phyloP scores from a whole-genome alignment of 164 flowering plant genomes.

The Kalanchoe fedtschenkoi region DNA sequence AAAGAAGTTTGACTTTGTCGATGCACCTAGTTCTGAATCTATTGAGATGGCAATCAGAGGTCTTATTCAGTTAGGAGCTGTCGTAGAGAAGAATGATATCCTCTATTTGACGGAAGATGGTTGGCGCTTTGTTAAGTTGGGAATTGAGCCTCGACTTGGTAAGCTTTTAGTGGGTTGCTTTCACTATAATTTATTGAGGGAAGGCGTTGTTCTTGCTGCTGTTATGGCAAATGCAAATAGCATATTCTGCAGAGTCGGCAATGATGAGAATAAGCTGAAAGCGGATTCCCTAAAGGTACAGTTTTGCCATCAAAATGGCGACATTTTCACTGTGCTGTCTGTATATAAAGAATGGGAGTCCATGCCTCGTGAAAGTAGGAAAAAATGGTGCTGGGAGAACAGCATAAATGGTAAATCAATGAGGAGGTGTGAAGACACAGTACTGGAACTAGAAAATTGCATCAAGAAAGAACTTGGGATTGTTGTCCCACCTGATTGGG shows the following conservation, averaged over 20 bases:
- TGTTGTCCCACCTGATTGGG: constrained; percentile 63
- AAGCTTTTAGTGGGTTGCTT: constrained; percentile 60
- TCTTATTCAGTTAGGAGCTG: constrained; percentile 78
- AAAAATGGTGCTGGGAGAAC: constrained; percentile 90
- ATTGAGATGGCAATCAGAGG: constrained; percentile 77
- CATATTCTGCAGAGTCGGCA: constrained; percentile 93
- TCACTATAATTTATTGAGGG: constrained; percentile 37
- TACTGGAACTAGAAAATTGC: constrained; percentile 63
- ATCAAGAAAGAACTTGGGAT: constrained; percentile 49
- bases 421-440: constrained; percentile 76
- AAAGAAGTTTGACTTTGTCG: constrained; percentile 73
- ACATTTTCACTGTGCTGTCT: constrained; percentile 83
- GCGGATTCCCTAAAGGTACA: constrained; percentile 80
- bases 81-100: constrained; percentile 22
- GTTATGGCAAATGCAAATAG: constrained; percentile 91
- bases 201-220: constrained; percentile 89
- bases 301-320: constrained; percentile 81
- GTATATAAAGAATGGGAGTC: constrained; percentile 84
- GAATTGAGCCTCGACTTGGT: constrained; percentile 88
- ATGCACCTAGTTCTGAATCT: constrained; percentile 67
- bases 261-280: constrained; percentile 50
- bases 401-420: constrained; percentile 90
- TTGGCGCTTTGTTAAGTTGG: constrained; percentile 52
- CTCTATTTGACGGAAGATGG: constrained; percentile 61
- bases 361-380: constrained; percentile 31